Evolutionary conservation across 768 basidiomycete species (phyloP), one percentile per base, ranked within the genome.

Genomic region (Sporobolomyces roseus): DNA sequence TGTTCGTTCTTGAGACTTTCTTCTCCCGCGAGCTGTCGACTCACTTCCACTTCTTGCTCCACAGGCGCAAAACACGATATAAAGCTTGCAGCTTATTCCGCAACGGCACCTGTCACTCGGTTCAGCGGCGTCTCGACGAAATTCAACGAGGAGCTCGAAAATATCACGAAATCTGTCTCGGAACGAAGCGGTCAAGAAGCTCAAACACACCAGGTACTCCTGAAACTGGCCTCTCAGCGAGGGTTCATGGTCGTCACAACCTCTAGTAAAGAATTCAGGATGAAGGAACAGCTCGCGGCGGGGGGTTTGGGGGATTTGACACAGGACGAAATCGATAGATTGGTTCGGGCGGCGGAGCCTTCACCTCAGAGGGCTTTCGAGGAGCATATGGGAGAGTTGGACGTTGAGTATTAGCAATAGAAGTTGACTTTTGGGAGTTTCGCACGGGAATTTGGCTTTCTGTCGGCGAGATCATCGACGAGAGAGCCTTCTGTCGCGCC

Each of bases 191-290:
- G 61, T 3, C 9, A 23, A 29, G 58, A 67, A 23, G 72, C 67
- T 27, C 49, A 61, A n/a, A 16, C 35, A 5, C 51, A 65, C 19
- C 65, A 70, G 27, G 68, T 73, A 5, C 68, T 73, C 16, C 65
- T 73, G 8, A 61, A 64, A 16, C 32, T 65, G 1, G 72, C 63
- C 1, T 38, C 62, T 1, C 68, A 70, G 43, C 65, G 58, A 8
- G 72, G 68, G 12, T 61, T 60, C 2, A n/a, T 73, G 16, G 68
- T 70, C 33, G 36, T 73, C 12, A 73, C 72, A 0, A 73, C 72
- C 19, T 61, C 62, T 13, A 49, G 35, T 33, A 73, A 73, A 50
- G 72, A 73, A 19, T 70, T 41, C 56, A 52, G 72, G 16, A 70
- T 70, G 51, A 70, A 68, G 60, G 62, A 73, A 46, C 65, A 67